Evolutionary conservation across 164 flowering plant species (phyloP), one percentile per base, ranked within the genome.

Genomic region (Piper longum): DNA sequence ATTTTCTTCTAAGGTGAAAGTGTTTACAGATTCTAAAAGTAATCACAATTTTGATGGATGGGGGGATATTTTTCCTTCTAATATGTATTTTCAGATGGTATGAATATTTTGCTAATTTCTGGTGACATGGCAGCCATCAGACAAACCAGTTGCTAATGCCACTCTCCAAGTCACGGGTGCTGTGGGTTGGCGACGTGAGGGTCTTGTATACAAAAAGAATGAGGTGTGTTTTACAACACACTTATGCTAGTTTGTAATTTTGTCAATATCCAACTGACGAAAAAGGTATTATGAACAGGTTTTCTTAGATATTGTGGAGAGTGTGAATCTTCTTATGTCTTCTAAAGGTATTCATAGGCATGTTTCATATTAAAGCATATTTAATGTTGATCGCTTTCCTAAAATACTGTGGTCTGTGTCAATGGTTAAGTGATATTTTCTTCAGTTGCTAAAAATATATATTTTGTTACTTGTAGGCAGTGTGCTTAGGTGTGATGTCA

Each of bases 161-260:
- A 93, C 99, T 62, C 77, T 90, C 68, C 99, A 93, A 93, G 99
- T 93, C 62, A 93, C 99, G 36, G 99, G 99, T 72, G 99, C 99
- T 73, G 99, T 93, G 78, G 97, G 99, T 57, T 93, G 99, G 99
- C 83, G 99, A n/a, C 79, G 99, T 73, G 99, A 93, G 72, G 99
- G 99, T 58, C 97, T 93, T 70, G 78, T 75, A 48, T 93, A 93
- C 71, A 93, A 93, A 76, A 93, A 90, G 78, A 93, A 93, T 75
- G 99, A 93, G 96, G 98, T 88, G 61, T 71, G 43, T 60, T 44
- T 14, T 19, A 61, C 8, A 62, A 7, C 55, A n/a, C 3, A 18
- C 8, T 56, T 42, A 11, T 17, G 18, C 41, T 42, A 14, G 16
- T 39, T 26, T 26, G 13, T 17, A 2, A 42, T 7, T 43, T 8